Base-by-base conservation (phyloP, 208 protist species). In the Crithidia thermophila region DNA sequence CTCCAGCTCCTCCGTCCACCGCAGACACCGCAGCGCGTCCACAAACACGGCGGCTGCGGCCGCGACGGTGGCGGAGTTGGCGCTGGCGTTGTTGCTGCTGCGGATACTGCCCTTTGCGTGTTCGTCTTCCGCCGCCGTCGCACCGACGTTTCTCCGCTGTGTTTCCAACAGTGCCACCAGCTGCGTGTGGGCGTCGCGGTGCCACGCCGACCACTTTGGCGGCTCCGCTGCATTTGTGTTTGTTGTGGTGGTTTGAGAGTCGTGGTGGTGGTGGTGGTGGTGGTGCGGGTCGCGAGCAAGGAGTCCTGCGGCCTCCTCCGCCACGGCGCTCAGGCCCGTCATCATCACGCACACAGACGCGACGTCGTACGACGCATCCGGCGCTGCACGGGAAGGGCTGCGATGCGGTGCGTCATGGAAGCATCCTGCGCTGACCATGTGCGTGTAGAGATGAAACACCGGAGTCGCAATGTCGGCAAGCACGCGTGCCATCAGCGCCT, bases 1-100 rank as follows among this genome's bases (percentile, higher is more conserved):
- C 27, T 50, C 59, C 10, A 75, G 43, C 34, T 75, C 60, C 33
- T 75, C 68, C 7, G 57, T 46, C 68, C 59, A 68, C 21, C 59
- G 60, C 33, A 68, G 34, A 31, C 68, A 75, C 25, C 60, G 16
- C 59, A 75, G 45, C 18, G 63, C 23, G 7, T 75, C 68, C 18
- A 42, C 60, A n/a, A 75, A 67, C 18, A 33, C 3, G 9, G 6
- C 40, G 2, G 60, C 60, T 11, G 47, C 43, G 4, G 23, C 43
- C 2, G 34, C 53, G 1, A 36, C 4, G 8, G 47, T 45, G n/a
- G 43, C 20, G 21, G 31, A 42, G 30, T 20, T 31, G 23, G 16
- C 33, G 1, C 34, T 27, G 23, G n/a, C n/a, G n/a, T n/a, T n/a
- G n/a, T n/a, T n/a, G n/a, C n/a, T n/a, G n/a, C n/a, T n/a, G n/a